A percentile compares a stretch with the other conserved stretches of the same genome.
Evolutionary conservation across 176 grass and related monocot genomes (phyloP).

Genomic region (Oryza meyeriana): DNA sequence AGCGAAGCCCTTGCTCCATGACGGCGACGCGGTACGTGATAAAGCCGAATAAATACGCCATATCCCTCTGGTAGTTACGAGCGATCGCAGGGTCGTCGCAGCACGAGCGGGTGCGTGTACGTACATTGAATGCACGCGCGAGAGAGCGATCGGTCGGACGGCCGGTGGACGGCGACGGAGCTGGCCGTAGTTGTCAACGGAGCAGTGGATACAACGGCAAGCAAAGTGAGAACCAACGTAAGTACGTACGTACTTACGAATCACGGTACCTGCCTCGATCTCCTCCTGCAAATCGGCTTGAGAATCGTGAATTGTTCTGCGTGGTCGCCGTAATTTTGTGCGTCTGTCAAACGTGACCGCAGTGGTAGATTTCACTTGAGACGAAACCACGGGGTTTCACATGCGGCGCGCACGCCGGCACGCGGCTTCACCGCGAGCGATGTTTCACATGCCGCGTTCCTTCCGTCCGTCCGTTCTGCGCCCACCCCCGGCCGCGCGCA

Average conservation of each 20-base stretch:
- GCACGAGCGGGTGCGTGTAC: neutral
- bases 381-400: neutral
- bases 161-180: neutral
- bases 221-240: neutral
- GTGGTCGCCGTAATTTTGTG: neutral
- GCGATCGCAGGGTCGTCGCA: neutral
- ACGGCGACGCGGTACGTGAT: conserved; percentile 30
- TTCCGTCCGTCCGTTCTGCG: too few species aligned
- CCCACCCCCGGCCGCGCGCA: too few species aligned
- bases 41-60: neutral
- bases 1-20: neutral
- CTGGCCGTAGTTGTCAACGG: conserved; percentile 19
- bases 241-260: too few species aligned
- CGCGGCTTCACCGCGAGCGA: neutral
- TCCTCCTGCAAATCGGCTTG: neutral
- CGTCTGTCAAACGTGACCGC: neutral
- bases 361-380: neutral
- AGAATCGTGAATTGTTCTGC: neutral
- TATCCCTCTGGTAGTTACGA: conserved; percentile 12
- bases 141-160: neutral
- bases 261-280: neutral
- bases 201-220: conserved; percentile 47
- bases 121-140: neutral
- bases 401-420: neutral
- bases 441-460: neutral